These are phyloP conservation scores for Pistacia vera DNA, from an alignment of 345 rosid genomes.

Conservation along the genomic window DNA sequence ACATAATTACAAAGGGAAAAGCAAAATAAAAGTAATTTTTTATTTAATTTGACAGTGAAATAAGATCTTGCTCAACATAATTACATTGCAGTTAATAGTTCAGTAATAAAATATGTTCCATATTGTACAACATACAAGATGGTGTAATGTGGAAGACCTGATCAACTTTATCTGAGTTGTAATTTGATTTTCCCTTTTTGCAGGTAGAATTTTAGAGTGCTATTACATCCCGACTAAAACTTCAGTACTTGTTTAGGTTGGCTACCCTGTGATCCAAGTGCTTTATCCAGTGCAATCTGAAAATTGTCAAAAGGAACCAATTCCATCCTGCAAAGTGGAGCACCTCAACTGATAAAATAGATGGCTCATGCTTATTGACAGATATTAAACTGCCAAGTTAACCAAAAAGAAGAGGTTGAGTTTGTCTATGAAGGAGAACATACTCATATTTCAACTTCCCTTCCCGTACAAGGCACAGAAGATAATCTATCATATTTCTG, in stretches of 20 bases:
- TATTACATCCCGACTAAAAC: constrained; percentile 34
- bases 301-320: constrained; percentile 66
- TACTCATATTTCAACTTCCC: constrained; percentile 86
- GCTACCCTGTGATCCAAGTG: constrained; percentile 77
- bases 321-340: constrained; percentile 59
- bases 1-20: no score
- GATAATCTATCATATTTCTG: constrained; percentile 74
- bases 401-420: background rate
- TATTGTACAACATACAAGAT: no score
- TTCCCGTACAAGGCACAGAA: constrained; percentile 54
- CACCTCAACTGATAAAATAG: background rate
- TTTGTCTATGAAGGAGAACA: constrained; percentile 14
- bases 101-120: no score
- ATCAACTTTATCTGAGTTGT: no score
- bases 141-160: background rate
- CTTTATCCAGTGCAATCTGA: constrained; percentile 61
- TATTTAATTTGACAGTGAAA: no score
- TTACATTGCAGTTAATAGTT: no score
- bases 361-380: background rate
- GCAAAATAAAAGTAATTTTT: no score
- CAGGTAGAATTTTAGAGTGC: no score
- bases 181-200: no score
- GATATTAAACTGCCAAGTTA: background rate
- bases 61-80: no score
- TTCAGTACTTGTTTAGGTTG: constrained; percentile 87